phyloP scores from a whole-genome alignment of 78 protist genomes.

The Dictyostelium purpureum region DNA sequence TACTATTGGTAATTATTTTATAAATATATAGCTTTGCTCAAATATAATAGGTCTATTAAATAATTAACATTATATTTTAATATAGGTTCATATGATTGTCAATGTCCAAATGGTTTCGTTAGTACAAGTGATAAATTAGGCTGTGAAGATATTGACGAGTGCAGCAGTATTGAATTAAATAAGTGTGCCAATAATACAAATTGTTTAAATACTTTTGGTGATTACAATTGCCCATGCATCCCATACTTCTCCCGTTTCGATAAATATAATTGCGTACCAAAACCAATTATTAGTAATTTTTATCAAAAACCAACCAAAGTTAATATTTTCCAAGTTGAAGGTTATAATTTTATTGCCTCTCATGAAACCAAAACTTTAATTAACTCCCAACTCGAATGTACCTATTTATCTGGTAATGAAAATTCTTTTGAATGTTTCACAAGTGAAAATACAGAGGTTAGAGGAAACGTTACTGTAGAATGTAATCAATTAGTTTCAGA shows the following conservation, averaged over 20 bases:
- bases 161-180: background rate
- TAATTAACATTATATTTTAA: too few relatives aligned
- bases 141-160: constrained; percentile 1
- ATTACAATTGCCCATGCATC: background rate
- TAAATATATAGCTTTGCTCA: too few relatives aligned
- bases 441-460: background rate
- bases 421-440: background rate
- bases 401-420: background rate
- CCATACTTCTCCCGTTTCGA: background rate
- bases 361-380: background rate
- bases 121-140: background rate
- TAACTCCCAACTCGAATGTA: background rate
- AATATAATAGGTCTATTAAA: too few relatives aligned
- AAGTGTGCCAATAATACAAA: background rate
- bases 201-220: background rate
- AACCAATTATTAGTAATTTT: background rate
- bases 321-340: background rate
- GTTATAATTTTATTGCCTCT: constrained; percentile 3
- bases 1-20: background rate
- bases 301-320: background rate
- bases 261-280: constrained; percentile 4
- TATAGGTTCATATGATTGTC: background rate
- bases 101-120: background rate
- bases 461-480: background rate
- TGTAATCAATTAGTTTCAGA: background rate